Evolutionary conservation across 2,329 filamentous ascomycete genomes (phyloP).

Genomic region (Chrysoporthe deuterocubensis): DNA sequence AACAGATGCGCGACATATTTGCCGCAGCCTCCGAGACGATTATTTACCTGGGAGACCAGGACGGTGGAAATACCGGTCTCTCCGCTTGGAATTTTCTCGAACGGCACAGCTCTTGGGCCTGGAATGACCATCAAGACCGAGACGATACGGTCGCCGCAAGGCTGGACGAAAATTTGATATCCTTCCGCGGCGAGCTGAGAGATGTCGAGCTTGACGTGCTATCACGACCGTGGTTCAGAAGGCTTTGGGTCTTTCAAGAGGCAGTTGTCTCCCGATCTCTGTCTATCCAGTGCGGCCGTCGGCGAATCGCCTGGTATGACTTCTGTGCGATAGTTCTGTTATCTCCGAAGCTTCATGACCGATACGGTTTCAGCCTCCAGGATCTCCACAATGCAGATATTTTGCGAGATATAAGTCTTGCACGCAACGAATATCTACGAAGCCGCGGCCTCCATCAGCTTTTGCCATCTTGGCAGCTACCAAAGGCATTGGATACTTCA

Average conservation of each 20-base stretch:
- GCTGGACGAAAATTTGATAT: not conserved
- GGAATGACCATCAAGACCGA: not conserved
- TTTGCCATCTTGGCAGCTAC: not conserved
- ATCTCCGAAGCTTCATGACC: not conserved
- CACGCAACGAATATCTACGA: not conserved
- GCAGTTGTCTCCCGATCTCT: not conserved
- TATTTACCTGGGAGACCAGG: slow-evolving; percentile 2
- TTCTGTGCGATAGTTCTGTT: slow-evolving; percentile 8
- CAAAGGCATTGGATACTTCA: not conserved
- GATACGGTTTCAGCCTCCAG: slow-evolving; percentile 8
- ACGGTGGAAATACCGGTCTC: not conserved
- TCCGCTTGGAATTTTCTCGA: slow-evolving; percentile 18
- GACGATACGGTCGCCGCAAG: not conserved
- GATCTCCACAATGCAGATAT: not conserved
- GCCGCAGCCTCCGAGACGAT: slow-evolving; percentile 12
- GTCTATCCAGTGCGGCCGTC: slow-evolving; percentile 11
- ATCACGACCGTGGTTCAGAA: slow-evolving; percentile 8
- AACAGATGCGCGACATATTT: slow-evolving; percentile 9
- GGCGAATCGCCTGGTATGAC: slow-evolving; percentile 17
- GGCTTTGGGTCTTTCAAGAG: slow-evolving; percentile 12
- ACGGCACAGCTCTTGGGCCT: slow-evolving; percentile 14
- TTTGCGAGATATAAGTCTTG: not conserved
- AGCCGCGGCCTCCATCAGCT: not conserved
- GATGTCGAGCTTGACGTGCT: slow-evolving; percentile 13
- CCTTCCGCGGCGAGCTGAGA: not conserved